phyloP scores from a whole-genome alignment of 2,329 filamentous ascomycete species.

The Nothophaeocryptopus gaeumannii region DNA sequence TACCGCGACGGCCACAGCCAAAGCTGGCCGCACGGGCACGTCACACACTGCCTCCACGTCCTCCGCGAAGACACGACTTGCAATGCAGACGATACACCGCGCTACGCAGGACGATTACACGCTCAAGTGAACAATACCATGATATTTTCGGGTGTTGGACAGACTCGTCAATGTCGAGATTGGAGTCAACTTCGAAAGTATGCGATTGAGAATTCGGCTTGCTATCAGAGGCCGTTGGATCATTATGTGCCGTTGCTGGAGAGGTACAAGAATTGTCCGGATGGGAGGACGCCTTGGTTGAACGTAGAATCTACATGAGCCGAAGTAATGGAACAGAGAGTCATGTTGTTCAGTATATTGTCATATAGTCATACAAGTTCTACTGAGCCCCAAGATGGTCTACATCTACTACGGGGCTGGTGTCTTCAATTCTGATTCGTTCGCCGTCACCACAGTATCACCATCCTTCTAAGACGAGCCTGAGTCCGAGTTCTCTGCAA shows the following conservation, averaged over 20 bases:
- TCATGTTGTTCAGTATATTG: too few species aligned
- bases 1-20: not conserved
- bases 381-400: too few species aligned
- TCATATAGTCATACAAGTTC: too few species aligned
- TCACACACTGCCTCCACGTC: slow-evolving; percentile 3
- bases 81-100: slow-evolving; percentile 3
- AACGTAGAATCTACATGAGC: too few species aligned
- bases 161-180: slow-evolving; percentile 2
- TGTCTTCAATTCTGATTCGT: too few species aligned
- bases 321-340: too few species aligned
- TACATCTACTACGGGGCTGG: too few species aligned
- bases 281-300: slow-evolving; percentile 4
- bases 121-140: slow-evolving; percentile 1
- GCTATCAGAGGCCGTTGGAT: slow-evolving; percentile 2
- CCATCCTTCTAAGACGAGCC: too few species aligned
- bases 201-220: slow-evolving; percentile 8
- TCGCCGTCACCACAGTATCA: too few species aligned
- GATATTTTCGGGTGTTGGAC: slow-evolving; percentile 1
- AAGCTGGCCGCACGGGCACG: slow-evolving; percentile 1
- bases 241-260: slow-evolving; percentile 4
- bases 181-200: not conserved
- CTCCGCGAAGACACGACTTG: slow-evolving; percentile 1
- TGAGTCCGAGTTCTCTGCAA: too few species aligned
- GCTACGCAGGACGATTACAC: not conserved
- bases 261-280: slow-evolving; percentile 5